Evolutionary conservation across 306 rosid genomes (phyloP).

Genomic region (Pyrus communis): DNA sequence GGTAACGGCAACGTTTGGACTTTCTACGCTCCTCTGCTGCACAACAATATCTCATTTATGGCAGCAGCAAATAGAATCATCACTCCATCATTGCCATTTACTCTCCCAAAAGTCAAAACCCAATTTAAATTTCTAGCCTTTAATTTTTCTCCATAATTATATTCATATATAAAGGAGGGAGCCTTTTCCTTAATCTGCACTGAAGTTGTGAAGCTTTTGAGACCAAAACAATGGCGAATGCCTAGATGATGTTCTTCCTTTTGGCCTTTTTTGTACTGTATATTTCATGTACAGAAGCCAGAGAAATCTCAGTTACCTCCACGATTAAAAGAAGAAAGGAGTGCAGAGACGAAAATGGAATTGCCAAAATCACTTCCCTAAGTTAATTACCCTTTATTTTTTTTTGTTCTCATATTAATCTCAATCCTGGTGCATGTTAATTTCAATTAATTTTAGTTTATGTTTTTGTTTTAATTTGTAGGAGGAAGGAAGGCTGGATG

Average conservation of each 20-base stretch:
- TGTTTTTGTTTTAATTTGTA: background rate
- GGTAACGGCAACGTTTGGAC: constrained; percentile 30
- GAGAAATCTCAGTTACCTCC: constrained; percentile 13
- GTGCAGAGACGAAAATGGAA: background rate
- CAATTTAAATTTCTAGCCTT: background rate
- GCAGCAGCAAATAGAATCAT: background rate
- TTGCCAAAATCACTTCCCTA: background rate
- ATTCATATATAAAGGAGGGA: background rate
- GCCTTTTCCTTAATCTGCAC: background rate
- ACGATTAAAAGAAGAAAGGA: background rate
- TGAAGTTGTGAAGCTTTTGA: background rate
- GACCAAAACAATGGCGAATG: constrained; percentile 24
- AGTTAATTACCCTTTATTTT: background rate
- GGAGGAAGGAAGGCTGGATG: constrained; percentile 18
- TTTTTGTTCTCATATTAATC: background rate
- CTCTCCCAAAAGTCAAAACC: background rate
- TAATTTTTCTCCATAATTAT: background rate
- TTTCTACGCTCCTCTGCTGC: constrained; percentile 2
- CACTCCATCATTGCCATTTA: background rate
- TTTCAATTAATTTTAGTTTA: background rate
- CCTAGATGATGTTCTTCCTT: constrained; percentile 22
- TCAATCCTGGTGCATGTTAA: background rate
- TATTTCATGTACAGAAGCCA: constrained; percentile 17
- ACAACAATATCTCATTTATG: constrained; percentile 18
- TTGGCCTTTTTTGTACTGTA: constrained; percentile 18